phyloP scores from a whole-genome alignment of 2,329 filamentous ascomycete species.

The Diaporthe nobilis region DNA sequence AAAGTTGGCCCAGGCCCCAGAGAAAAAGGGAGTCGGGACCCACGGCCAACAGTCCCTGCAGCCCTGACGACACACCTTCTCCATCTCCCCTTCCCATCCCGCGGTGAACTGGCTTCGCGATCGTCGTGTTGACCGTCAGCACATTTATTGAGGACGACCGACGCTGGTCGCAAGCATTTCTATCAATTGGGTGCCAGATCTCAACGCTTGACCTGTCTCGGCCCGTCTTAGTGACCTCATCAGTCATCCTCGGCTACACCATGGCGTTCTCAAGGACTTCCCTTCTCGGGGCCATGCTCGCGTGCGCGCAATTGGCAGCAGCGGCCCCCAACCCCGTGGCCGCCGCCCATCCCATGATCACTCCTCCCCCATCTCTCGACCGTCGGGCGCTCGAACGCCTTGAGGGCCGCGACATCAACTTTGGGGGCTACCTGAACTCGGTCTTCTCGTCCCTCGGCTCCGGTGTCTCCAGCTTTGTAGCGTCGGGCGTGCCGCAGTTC shows the following conservation, averaged over 20 bases:
- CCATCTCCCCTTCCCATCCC: background rate
- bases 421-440: slow-evolving; percentile 66
- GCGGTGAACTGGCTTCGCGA: background rate
- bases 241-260: slow-evolving; percentile 2
- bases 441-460: slow-evolving; percentile 66
- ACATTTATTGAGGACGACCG: background rate
- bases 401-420: slow-evolving; percentile 47
- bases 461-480: slow-evolving; percentile 71
- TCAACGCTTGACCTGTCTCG: background rate
- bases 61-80: background rate
- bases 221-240: background rate
- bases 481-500: slow-evolving; percentile 76
- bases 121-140: background rate
- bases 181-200: background rate
- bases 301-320: slow-evolving; percentile 41
- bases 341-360: slow-evolving; percentile 47
- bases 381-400: slow-evolving; percentile 53
- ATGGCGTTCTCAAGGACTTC: slow-evolving; percentile 31
- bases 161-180: background rate
- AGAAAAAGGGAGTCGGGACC: slow-evolving; percentile 19
- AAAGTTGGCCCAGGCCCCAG: slow-evolving; percentile 15
- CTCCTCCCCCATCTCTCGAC: slow-evolving; percentile 45
- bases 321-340: slow-evolving; percentile 37
- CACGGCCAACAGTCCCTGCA: background rate
- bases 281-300: slow-evolving; percentile 36